Evolutionary conservation across 2,329 filamentous ascomycete species (phyloP).

Genomic region (Nemania sp.): DNA sequence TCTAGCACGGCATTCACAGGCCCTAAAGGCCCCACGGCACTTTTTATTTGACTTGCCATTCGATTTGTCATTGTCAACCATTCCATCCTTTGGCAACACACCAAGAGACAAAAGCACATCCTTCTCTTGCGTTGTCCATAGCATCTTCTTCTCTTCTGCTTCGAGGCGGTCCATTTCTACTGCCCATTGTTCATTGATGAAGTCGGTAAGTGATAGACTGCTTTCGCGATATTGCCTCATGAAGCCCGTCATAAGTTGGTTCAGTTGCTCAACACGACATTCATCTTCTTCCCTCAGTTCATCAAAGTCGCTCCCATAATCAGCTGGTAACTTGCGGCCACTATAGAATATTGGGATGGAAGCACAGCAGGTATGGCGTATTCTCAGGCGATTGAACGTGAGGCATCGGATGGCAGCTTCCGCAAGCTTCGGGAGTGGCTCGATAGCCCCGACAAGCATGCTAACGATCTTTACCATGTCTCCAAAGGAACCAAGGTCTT

Average conservation of each 20-base stretch:
- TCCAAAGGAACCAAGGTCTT: neutral
- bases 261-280: neutral
- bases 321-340: neutral
- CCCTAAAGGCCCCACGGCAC: too few relatives aligned
- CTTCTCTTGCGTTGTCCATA: neutral
- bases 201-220: neutral
- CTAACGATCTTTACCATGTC: neutral
- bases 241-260: neutral
- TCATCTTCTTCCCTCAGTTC: conserved; percentile 6
- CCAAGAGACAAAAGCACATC: neutral
- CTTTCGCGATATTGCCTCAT: neutral
- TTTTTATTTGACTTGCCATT: neutral
- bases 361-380: conserved; percentile 9
- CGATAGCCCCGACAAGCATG: neutral
- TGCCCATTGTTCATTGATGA: neutral
- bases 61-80: neutral
- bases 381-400: conserved; percentile 1
- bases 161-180: neutral
- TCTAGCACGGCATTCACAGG: too few relatives aligned
- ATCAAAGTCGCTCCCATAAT: conserved; percentile 10
- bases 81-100: neutral
- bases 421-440: neutral
- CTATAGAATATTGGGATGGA: neutral
- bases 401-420: conserved; percentile 5
- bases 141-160: neutral